Percentiles rank a stretch among this genome's conserved stretches.
These are phyloP conservation scores for Phaeosphaeriaceae sp. DNA, from an alignment of 2,329 filamentous ascomycete species.

Conservation along the genomic window DNA sequence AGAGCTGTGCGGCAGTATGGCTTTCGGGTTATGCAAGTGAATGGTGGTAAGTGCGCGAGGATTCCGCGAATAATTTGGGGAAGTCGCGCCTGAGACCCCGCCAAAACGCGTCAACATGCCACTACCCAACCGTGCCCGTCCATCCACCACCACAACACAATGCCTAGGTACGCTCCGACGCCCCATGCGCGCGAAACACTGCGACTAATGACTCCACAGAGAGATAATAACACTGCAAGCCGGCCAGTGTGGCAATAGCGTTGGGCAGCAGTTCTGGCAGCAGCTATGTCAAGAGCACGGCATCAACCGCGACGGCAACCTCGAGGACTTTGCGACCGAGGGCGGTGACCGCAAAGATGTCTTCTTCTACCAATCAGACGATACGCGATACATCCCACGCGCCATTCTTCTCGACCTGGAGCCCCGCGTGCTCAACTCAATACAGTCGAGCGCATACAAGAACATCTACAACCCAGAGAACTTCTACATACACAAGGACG, in stretches of 20 bases:
- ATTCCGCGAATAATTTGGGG: slow-evolving; percentile 9
- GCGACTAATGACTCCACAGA: slow-evolving; percentile 57
- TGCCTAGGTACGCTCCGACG: slow-evolving; percentile 42
- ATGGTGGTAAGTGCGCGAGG: background rate
- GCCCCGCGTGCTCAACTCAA: slow-evolving; percentile 88
- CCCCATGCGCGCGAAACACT: background rate
- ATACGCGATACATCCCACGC: slow-evolving; percentile 96
- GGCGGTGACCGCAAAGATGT: slow-evolving; percentile 98
- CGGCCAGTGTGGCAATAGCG: slow-evolving; percentile 99
- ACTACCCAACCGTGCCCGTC: background rate
- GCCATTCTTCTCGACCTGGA: slow-evolving; percentile 96
- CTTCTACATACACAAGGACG: slow-evolving; percentile 95
- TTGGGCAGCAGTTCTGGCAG: slow-evolving; percentile 98
- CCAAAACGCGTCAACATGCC: slow-evolving; percentile 43
- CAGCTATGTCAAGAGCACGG: slow-evolving; percentile 98
- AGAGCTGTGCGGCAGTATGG: background rate
- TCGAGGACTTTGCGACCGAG: slow-evolving; percentile 97
- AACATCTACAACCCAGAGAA: slow-evolving; percentile 99
- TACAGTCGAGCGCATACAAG: slow-evolving; percentile 91
- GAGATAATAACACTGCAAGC: slow-evolving; percentile 99
- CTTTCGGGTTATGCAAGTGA: background rate
- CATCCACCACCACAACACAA: slow-evolving; percentile 32
- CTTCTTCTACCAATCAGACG: slow-evolving; percentile 98
- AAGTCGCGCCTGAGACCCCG: slow-evolving; percentile 29
- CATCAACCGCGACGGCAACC: slow-evolving; percentile 95